Base-by-base conservation (phyloP, 1,284 basidiomycete genomes). In the Acaromyces ingoldii region DNA sequence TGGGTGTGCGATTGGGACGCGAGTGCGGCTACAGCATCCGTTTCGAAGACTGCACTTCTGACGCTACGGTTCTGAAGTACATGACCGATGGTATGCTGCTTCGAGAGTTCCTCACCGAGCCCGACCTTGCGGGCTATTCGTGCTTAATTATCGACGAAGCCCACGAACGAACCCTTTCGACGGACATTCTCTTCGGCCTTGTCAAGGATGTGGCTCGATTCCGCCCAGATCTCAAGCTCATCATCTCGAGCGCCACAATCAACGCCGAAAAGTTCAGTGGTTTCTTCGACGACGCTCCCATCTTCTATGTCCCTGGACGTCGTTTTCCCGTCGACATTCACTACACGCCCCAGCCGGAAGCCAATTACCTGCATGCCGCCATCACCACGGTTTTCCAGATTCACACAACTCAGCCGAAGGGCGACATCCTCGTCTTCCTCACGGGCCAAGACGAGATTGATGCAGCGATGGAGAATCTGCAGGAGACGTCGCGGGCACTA, bases 391-490 rank as follows among this genome's bases (percentile, higher is more conserved):
- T 98, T 25, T 95, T 99, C 78, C 95, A 98, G 76, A 98, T 98
- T 40, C 95, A 99, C 76, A 97, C 92, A 1, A 96, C 93, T 0
- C 93, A 98, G 67, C 91, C 92, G 0, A 89, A 88, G 69, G 95
- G 95, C n/a, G 95, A 98, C 72, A 93, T 99, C 60, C 82, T 98
- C 26, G 90, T 98, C 1, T 98, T 98, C 79, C 81, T 99, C 42
- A 98, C 95, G 0, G 95, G 95, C 62, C 95, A 98, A 82, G 95
- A 98, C 76, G 95, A 98, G 78, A 99, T 98, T 59, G 95, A 99
- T 77, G 88, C 90, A 1, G 92, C 91, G 21, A 75, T 76, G 66
- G 93, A 99, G 78, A 96, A 90, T 72, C 78, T 99, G 40, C 86
- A 89, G 73, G 93, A 98, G 78, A 98, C 95, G 0, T 87, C 91